phyloP scores from a whole-genome alignment of 345 rosid genomes.

The Trapa incisa region DNA sequence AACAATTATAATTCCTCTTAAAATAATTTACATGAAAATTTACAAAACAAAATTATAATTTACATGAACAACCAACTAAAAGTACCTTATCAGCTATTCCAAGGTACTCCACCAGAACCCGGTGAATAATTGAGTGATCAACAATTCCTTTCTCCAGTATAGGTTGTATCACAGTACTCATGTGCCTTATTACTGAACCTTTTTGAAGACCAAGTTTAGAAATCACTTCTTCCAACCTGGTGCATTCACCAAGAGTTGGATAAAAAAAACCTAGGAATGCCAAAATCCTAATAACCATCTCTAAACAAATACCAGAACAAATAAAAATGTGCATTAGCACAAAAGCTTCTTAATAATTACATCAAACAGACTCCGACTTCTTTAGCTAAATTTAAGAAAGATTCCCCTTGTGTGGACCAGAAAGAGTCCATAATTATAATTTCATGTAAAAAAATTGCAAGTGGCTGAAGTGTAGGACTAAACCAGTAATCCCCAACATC shows the following conservation, averaged over 20 bases:
- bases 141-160: conserved; percentile 88
- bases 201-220: conserved; percentile 57
- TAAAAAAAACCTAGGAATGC: background rate
- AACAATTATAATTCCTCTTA: background rate
- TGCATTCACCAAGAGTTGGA: conserved; percentile 1
- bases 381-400: background rate
- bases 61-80: conserved; percentile 5
- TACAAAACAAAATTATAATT: background rate
- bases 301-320: background rate
- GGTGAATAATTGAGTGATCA: conserved; percentile 80
- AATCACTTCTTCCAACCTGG: conserved; percentile 76
- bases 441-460: background rate
- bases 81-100: conserved; percentile 70
- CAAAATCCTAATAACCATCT: background rate
- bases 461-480: conserved; percentile 1
- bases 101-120: conserved; percentile 63
- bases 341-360: background rate
- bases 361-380: background rate
- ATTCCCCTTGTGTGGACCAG: no score
- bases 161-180: conserved; percentile 71
- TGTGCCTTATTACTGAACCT: conserved; percentile 60
- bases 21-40: background rate
- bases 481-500: background rate
- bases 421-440: no score
- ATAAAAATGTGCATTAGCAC: no score